These are phyloP conservation scores for Acanthamoeba triangularis DNA, from an alignment of 208 protist genomes.

Conservation along the genomic window DNA sequence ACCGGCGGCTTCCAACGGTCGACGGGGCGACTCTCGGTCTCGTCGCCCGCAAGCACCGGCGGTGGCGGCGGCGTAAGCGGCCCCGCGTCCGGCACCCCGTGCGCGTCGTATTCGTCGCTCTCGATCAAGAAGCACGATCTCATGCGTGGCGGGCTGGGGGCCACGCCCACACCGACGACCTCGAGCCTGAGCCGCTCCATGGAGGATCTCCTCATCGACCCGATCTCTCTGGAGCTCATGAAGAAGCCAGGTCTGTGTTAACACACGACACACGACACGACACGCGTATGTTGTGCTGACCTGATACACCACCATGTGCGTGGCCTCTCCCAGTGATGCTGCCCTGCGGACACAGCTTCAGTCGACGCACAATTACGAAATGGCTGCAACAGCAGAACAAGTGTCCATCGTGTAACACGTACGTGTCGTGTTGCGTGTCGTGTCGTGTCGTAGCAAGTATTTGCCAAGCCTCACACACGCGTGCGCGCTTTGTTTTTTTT, in stretches of 20 bases:
- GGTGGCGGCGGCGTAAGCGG: background rate
- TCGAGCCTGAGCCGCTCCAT: background rate
- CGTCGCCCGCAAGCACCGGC: background rate
- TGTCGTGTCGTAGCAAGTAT: background rate
- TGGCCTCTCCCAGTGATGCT: background rate
- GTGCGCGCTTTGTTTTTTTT: background rate
- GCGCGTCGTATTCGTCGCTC: background rate
- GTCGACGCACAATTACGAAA: slow-evolving; percentile 10
- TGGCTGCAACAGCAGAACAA: slow-evolving; percentile 58
- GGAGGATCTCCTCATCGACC: slow-evolving; percentile 51
- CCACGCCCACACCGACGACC: too few relatives aligned
- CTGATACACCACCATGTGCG: background rate
- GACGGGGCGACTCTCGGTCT: background rate
- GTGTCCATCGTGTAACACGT: slow-evolving; percentile 52
- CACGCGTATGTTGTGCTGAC: background rate
- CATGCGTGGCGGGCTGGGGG: background rate
- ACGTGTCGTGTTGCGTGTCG: background rate
- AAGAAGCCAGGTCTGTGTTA: slow-evolving; percentile 5
- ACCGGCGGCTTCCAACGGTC: background rate
- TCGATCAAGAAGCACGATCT: slow-evolving; percentile 19
- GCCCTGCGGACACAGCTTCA: slow-evolving; percentile 61
- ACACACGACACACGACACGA: background rate
- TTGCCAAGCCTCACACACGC: background rate
- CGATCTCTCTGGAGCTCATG: slow-evolving; percentile 71
- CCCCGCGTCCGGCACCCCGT: background rate